Evolutionary conservation across 306 rosid species (phyloP), one percentile per base, ranked within the genome.

Genomic region (Notholithocarpus densiflorus): DNA sequence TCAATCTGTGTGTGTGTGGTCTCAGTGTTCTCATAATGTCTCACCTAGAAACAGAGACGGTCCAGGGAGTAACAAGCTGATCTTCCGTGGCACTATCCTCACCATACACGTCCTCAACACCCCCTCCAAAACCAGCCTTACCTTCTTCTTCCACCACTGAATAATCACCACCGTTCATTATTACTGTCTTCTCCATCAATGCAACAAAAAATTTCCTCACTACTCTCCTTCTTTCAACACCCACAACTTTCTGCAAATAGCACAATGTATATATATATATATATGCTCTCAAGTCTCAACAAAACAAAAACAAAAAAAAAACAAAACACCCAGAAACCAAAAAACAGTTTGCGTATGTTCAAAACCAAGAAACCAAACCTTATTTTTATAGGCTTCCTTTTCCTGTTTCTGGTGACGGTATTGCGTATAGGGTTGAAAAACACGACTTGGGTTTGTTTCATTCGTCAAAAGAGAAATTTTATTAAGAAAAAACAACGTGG

Each of bases 1-100:
- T 34, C 43, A 40, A 40, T 37, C 3, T 40, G 3, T 69, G 6
- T 19, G 43, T 37, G 45, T 69, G 6, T 19, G 71, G 53, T 48
- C 53, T 65, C 48, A 40, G 45, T 40, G 8, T 40, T 40, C 11
- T 40, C 12, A 40, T 40, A 3, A 20, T 3, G 5, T 15, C 79
- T 82, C 45, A 93, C 97, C 97, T 93, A 11, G 98, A 88, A 61
- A 89, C 94, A 1, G 97, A 91, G 86, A 86, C 84, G 75, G 83
- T 81, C 97, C 97, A 91, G n/a, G 98, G 98, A 24, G 98, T 91
- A 82, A 93, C 85, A 84, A 88, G 91, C 82, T 93, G 97, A 56
- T 88, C 97, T 80, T 87, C 94, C 0, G 98, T 88, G 84, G 92
- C 94, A 59, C 80, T 43, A 75, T 91, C 93, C 81, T 87, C 97